These are phyloP conservation scores for Alnus rubra DNA, from an alignment of 306 rosid species.

Conservation along the genomic window DNA sequence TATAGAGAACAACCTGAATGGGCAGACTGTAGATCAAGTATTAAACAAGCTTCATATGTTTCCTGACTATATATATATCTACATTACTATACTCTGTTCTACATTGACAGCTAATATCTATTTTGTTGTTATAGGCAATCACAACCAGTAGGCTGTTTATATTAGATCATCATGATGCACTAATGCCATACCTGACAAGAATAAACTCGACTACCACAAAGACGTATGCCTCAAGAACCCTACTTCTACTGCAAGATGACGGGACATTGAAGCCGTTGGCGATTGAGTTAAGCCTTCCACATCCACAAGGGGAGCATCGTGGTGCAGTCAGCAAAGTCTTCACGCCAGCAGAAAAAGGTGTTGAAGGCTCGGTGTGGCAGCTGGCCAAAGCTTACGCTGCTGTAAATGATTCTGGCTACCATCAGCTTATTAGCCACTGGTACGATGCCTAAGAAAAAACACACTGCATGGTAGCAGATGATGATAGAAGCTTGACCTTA, in stretches of 20 bases:
- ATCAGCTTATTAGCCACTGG: slow-evolving; percentile 96
- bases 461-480: slow-evolving; percentile 5
- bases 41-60: slow-evolving; percentile 7
- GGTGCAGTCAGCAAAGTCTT: slow-evolving; percentile 78
- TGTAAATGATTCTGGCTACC: slow-evolving; percentile 92
- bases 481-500: slow-evolving; percentile 13
- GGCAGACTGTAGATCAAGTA: slow-evolving; percentile 65
- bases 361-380: slow-evolving; percentile 80
- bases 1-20: slow-evolving; percentile 55
- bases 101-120: slow-evolving; percentile 1
- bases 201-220: slow-evolving; percentile 84
- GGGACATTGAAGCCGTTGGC: slow-evolving; percentile 86
- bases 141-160: slow-evolving; percentile 59
- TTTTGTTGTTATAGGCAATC: slow-evolving; percentile 56
- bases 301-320: slow-evolving; percentile 72
- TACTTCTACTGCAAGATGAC: slow-evolving; percentile 69
- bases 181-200: slow-evolving; percentile 70
- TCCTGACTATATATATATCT: not conserved
- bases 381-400: slow-evolving; percentile 89
- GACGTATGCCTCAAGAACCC: slow-evolving; percentile 80
- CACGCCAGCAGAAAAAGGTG: slow-evolving; percentile 59
- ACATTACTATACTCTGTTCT: not conserved
- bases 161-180: slow-evolving; percentile 82
- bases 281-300: slow-evolving; percentile 89
- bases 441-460: slow-evolving; percentile 30